A percentile compares a stretch with the other conserved stretches of the same genome.
These are phyloP conservation scores for Saccharomyces hybrid DNA, from an alignment of 1,139 yeast species.

Conservation along the genomic window DNA sequence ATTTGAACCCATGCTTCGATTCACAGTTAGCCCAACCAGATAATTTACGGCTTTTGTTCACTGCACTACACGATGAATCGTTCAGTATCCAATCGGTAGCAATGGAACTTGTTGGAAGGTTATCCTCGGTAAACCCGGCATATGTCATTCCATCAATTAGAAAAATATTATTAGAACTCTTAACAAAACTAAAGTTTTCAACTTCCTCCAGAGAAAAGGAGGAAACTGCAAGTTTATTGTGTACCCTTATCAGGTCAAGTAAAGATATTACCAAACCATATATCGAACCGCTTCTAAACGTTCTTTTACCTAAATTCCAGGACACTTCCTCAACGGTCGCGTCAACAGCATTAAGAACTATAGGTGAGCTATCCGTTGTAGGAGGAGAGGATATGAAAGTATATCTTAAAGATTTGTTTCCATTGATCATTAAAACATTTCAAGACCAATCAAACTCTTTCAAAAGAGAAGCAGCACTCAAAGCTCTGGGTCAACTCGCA, in stretches of 20 bases:
- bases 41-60: slow-evolving; percentile 72
- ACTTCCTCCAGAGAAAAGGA: slow-evolving; percentile 72
- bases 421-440: slow-evolving; percentile 74
- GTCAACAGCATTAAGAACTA: slow-evolving; percentile 73
- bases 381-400: slow-evolving; percentile 80
- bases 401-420: slow-evolving; percentile 73
- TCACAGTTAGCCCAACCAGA: slow-evolving; percentile 93
- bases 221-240: slow-evolving; percentile 72
- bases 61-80: slow-evolving; percentile 86
- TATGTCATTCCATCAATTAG: slow-evolving; percentile 89
- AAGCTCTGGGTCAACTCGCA: slow-evolving; percentile 80
- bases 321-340: slow-evolving; percentile 75
- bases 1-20: slow-evolving; percentile 71
- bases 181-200: slow-evolving; percentile 80
- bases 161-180: slow-evolving; percentile 73
- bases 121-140: slow-evolving; percentile 86
- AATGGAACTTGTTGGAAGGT: slow-evolving; percentile 69
- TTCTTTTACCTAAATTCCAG: slow-evolving; percentile 66
- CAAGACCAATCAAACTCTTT: slow-evolving; percentile 88
- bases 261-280: slow-evolving; percentile 80
- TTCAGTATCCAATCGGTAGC: slow-evolving; percentile 80
- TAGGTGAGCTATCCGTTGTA: slow-evolving; percentile 83
- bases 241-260: slow-evolving; percentile 69
- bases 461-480: slow-evolving; percentile 84
- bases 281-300: slow-evolving; percentile 81